These are phyloP conservation scores for Talaromyces marneffei DNA, from an alignment of 2,329 filamentous ascomycete species.

Conservation along the genomic window DNA sequence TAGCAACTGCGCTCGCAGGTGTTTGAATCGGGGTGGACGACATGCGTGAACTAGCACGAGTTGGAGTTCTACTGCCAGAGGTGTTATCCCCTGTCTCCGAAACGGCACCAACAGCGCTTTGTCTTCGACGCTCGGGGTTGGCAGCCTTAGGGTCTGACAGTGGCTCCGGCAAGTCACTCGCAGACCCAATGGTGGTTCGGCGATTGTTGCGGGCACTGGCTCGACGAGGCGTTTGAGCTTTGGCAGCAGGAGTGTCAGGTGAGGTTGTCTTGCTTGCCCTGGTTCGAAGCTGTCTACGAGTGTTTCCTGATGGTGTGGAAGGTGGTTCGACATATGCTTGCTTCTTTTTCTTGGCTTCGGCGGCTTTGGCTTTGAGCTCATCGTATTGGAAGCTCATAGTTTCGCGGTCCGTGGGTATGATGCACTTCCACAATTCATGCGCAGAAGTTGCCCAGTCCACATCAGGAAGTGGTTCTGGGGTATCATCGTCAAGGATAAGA, in stretches of 20 bases:
- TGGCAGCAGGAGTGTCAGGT: constrained; percentile 42
- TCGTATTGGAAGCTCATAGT: constrained; percentile 71
- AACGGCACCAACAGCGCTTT: constrained; percentile 23
- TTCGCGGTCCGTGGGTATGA: constrained; percentile 71
- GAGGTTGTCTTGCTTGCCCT: constrained; percentile 51
- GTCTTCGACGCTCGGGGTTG: constrained; percentile 13
- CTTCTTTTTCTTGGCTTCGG: constrained; percentile 58
- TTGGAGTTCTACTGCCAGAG: constrained; percentile 12
- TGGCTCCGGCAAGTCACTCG: constrained; percentile 42
- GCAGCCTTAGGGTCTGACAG: constrained; percentile 5
- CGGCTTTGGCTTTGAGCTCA: constrained; percentile 68
- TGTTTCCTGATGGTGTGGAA: constrained; percentile 42
- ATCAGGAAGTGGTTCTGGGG: constrained; percentile 68
- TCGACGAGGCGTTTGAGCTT: constrained; percentile 51
- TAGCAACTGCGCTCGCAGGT: constrained; percentile 39
- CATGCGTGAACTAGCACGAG: constrained; percentile 16
- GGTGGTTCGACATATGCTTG: constrained; percentile 49
- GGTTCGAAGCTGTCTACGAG: constrained; percentile 68
- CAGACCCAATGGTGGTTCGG: constrained; percentile 57
- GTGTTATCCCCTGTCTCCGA: constrained; percentile 13
- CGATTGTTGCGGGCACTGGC: constrained; percentile 44
- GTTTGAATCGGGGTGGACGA: constrained; percentile 17
- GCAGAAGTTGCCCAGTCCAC: constrained; percentile 82
- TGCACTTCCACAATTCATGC: constrained; percentile 71
- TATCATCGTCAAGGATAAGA: constrained; percentile 40